Conservation (phyloP, 2,329 filamentous ascomycete species). For the Penicillium digitatum region DNA sequence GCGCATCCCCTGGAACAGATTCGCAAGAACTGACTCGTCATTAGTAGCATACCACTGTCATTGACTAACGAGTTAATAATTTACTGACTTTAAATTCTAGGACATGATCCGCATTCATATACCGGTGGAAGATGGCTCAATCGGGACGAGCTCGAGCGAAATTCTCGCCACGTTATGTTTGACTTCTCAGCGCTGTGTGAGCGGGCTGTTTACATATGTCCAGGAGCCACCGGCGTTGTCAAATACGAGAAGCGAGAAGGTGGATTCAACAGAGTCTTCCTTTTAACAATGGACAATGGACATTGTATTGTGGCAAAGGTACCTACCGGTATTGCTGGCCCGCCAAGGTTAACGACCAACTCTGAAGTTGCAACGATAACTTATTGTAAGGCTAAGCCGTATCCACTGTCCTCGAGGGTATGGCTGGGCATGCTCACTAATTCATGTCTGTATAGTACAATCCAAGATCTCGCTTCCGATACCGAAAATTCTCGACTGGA, state of each 20-base stretch:
- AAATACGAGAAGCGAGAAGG: slow-evolving; percentile 45
- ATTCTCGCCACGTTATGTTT: slow-evolving; percentile 39
- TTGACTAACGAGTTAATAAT: neutral
- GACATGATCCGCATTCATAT: slow-evolving; percentile 31
- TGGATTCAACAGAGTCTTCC: slow-evolving; percentile 45
- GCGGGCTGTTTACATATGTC: slow-evolving; percentile 34
- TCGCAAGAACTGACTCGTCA: neutral
- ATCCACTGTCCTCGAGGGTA: neutral
- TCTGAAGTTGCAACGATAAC: slow-evolving; percentile 49
- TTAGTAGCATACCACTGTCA: neutral
- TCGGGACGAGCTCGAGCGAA: slow-evolving; percentile 38
- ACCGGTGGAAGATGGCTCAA: slow-evolving; percentile 40
- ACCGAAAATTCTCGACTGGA: slow-evolving; percentile 26
- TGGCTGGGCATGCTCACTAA: neutral
- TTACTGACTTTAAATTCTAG: neutral
- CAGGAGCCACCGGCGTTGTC: slow-evolving; percentile 34
- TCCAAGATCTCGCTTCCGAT: slow-evolving; percentile 25
- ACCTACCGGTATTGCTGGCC: slow-evolving; percentile 41
- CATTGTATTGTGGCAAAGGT: slow-evolving; percentile 41
- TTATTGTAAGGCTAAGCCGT: slow-evolving; percentile 34
- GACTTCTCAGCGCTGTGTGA: slow-evolving; percentile 41
- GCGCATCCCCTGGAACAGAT: neutral
- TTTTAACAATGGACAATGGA: slow-evolving; percentile 42
- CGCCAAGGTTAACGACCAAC: slow-evolving; percentile 36
- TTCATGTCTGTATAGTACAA: slow-evolving; percentile 16